phyloP scores from a whole-genome alignment of 1,284 basidiomycete genomes.

The Malassezia nana region DNA sequence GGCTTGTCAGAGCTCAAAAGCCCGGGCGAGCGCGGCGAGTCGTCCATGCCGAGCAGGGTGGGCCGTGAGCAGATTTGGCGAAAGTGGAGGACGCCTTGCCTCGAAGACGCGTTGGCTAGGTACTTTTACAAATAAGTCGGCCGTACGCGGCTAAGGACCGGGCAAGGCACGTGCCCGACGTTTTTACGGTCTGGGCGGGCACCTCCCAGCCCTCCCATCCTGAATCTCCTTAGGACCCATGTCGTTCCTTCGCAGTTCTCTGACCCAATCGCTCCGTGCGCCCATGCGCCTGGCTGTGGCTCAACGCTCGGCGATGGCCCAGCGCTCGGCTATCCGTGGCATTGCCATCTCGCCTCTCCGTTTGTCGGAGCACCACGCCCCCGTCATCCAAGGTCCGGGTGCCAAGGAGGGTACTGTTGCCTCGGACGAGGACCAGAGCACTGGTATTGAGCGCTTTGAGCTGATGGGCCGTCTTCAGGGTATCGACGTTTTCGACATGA shows the following conservation, averaged over 20 bases:
- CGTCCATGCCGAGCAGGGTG: background rate
- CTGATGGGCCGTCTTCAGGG: slow-evolving; percentile 79
- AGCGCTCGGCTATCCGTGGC: slow-evolving; percentile 23
- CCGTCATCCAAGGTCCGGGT: slow-evolving; percentile 64
- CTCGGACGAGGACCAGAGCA: slow-evolving; percentile 78
- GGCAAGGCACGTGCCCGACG: background rate
- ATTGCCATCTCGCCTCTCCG: slow-evolving; percentile 30
- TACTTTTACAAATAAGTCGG: background rate
- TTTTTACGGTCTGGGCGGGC: slow-evolving; percentile 1
- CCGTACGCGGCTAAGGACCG: background rate
- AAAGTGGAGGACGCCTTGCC: background rate
- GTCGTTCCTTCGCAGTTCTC: slow-evolving; percentile 14
- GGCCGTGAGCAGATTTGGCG: background rate
- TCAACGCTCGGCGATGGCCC: slow-evolving; percentile 9
- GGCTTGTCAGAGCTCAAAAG: background rate
- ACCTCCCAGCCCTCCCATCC: slow-evolving; percentile 1
- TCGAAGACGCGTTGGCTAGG: background rate
- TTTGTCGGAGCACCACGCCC: slow-evolving; percentile 49
- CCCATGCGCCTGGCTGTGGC: slow-evolving; percentile 6
- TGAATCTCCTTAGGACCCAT: slow-evolving; percentile 13
- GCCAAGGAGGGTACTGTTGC: slow-evolving; percentile 67
- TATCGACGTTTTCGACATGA: slow-evolving; percentile 78
- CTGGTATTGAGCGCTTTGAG: slow-evolving; percentile 92
- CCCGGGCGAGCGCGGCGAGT: background rate
- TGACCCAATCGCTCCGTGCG: slow-evolving; percentile 6